Percentiles rank a stretch among this genome's conserved stretches.
These are phyloP conservation scores for Canavalia ensiformis DNA, from an alignment of 306 rosid genomes.

Conservation along the genomic window DNA sequence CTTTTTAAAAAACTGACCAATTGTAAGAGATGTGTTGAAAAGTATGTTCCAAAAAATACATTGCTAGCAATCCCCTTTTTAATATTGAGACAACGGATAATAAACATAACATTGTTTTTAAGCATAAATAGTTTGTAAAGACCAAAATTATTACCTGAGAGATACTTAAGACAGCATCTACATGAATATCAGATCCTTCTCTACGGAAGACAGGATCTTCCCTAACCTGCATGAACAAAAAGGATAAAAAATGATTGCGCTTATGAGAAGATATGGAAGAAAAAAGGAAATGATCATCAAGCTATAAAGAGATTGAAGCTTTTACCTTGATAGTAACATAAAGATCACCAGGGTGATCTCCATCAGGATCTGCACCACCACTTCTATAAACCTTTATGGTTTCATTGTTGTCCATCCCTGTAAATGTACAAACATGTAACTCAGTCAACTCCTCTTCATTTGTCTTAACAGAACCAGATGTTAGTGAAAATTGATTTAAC, in stretches of 20 bases:
- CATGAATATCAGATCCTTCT: conserved; percentile 91
- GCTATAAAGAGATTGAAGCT: conserved; percentile 14
- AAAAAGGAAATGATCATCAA: neutral
- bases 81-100: too few relatives aligned
- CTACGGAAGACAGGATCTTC: conserved; percentile 93
- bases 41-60: too few relatives aligned
- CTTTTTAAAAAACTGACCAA: too few relatives aligned
- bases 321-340: conserved; percentile 74
- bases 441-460: conserved; percentile 15
- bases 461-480: neutral
- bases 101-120: too few relatives aligned
- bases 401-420: conserved; percentile 83
- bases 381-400: conserved; percentile 69
- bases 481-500: neutral
- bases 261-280: conserved; percentile 12
- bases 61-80: too few relatives aligned
- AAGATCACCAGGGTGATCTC: conserved; percentile 87
- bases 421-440: conserved; percentile 35
- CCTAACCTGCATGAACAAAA: conserved; percentile 61
- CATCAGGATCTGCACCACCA: conserved; percentile 95
- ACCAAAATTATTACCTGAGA: conserved; percentile 67
- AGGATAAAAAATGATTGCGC: neutral
- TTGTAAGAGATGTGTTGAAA: too few relatives aligned
- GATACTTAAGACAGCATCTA: conserved; percentile 80
- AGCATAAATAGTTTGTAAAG: neutral